These are phyloP conservation scores for Umbelopsis ramanniana DNA, from an alignment of 192 early-diverging fungal species.

Conservation along the genomic window DNA sequence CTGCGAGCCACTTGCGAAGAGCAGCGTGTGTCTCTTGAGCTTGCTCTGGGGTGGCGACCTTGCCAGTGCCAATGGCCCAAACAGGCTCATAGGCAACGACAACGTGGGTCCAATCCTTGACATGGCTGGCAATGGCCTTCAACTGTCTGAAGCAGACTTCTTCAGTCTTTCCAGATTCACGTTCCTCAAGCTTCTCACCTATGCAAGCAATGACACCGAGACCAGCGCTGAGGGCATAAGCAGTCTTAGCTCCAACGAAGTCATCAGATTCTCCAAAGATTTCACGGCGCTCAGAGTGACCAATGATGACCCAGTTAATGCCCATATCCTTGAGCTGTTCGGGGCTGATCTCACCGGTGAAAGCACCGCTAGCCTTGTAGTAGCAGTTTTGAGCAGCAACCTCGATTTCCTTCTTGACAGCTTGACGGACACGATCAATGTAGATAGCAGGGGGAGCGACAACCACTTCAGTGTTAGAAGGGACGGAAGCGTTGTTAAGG, in stretches of 20 bases:
- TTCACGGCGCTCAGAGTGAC: slow-evolving; percentile 98
- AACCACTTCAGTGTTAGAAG: slow-evolving; percentile 87
- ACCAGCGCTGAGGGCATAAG: slow-evolving; percentile 84
- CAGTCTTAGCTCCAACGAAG: slow-evolving; percentile 88
- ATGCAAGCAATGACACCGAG: slow-evolving; percentile 94
- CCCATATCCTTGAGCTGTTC: slow-evolving; percentile 96
- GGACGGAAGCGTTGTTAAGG: slow-evolving; percentile 76
- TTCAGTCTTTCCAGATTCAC: slow-evolving; percentile 86
- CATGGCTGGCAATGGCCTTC: slow-evolving; percentile 74
- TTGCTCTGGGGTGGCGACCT: slow-evolving; percentile 93
- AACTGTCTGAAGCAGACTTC: slow-evolving; percentile 90
- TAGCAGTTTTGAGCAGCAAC: slow-evolving; percentile 98
- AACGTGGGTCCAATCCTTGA: slow-evolving; percentile 90
- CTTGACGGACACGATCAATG: slow-evolving; percentile 77
- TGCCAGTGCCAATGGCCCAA: slow-evolving; percentile 99
- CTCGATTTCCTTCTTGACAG: slow-evolving; percentile 80
- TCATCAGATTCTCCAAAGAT: slow-evolving; percentile 89
- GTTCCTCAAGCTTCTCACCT: slow-evolving; percentile 95
- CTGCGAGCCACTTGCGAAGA: slow-evolving; percentile 14
- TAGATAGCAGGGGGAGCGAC: slow-evolving; percentile 94
- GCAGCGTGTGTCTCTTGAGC: slow-evolving; percentile 93
- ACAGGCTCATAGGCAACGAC: slow-evolving; percentile 99
- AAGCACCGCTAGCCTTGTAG: slow-evolving; percentile 86
- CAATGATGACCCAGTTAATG: slow-evolving; percentile 96
- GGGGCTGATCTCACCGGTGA: slow-evolving; percentile 94